Percentiles rank a stretch among this genome's conserved stretches.
Evolutionary conservation across 192 early-diverging fungal genomes (phyloP).

Genomic region (Coemansia sp.): DNA sequence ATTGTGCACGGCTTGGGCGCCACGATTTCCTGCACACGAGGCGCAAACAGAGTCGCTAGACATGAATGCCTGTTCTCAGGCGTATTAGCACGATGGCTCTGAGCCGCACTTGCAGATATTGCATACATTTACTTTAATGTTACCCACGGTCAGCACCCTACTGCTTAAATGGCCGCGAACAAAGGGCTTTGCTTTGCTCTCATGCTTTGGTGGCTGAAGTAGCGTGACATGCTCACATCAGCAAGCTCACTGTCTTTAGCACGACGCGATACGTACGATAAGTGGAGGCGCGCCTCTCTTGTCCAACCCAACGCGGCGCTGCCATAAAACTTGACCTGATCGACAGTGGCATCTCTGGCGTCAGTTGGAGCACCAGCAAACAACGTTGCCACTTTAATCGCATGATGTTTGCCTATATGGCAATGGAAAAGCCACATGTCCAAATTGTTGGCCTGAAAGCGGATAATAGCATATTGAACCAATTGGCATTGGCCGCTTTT

Average conservation of each 20-base stretch:
- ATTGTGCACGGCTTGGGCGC: not conserved
- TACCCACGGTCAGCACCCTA: not conserved
- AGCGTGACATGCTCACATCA: not conserved
- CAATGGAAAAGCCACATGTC: constrained; percentile 81
- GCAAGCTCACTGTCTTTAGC: not conserved
- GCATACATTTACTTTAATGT: not conserved
- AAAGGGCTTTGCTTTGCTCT: not conserved
- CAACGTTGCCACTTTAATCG: constrained; percentile 62
- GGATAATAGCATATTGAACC: constrained; percentile 62
- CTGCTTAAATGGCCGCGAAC: not conserved
- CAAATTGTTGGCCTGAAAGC: constrained; percentile 74
- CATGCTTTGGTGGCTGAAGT: constrained; percentile 8
- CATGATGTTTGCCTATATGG: constrained; percentile 57
- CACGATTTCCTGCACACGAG: not conserved
- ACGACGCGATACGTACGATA: not conserved
- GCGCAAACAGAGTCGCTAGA: not conserved
- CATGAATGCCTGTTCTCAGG: not conserved
- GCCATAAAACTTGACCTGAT: not conserved
- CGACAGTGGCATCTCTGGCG: constrained; percentile 7
- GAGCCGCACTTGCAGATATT: not conserved
- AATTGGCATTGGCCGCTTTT: constrained; percentile 21
- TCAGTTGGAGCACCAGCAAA: constrained; percentile 55
- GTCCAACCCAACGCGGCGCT: not conserved
- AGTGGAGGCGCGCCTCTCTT: not conserved
- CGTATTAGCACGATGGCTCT: not conserved